A percentile compares a stretch with the other conserved stretches of the same genome.
These are phyloP conservation scores for Chrysosporium queenslandicum DNA, from an alignment of 2,329 filamentous ascomycete genomes.

Conservation along the genomic window DNA sequence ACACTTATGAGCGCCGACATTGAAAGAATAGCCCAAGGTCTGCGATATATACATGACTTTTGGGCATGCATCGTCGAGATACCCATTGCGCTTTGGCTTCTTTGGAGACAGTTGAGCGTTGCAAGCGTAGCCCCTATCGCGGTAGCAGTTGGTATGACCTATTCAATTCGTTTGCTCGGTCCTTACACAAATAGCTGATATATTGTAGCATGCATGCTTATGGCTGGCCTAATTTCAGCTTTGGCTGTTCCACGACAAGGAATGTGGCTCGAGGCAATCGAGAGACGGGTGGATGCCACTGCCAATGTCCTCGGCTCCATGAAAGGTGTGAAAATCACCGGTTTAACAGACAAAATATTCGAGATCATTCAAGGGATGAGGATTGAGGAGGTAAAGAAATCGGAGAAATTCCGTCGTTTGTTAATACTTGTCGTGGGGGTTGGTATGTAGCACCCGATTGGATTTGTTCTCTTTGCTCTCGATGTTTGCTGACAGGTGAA, in stretches of 20 bases:
- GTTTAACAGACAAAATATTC: slow-evolving; percentile 26
- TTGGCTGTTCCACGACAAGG: no score
- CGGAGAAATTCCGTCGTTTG: slow-evolving; percentile 9
- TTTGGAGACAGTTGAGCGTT: not conserved
- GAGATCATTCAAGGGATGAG: slow-evolving; percentile 28
- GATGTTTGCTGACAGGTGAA: no score
- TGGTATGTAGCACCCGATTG: no score
- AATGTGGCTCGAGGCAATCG: no score
- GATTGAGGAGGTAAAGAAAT: slow-evolving; percentile 24
- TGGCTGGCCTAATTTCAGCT: no score
- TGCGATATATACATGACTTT: slow-evolving; percentile 19
- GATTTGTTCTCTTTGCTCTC: no score
- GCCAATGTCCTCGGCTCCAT: slow-evolving; percentile 30
- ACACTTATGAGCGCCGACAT: slow-evolving; percentile 24
- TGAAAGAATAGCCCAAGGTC: slow-evolving; percentile 18
- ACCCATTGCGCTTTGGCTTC: slow-evolving; percentile 2
- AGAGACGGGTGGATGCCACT: slow-evolving; percentile 17
- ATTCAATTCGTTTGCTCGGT: no score
- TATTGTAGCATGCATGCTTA: no score
- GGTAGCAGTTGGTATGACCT: not conserved
- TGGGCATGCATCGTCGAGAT: slow-evolving; percentile 19
- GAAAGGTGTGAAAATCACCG: slow-evolving; percentile 35
- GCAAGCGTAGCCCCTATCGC: not conserved
- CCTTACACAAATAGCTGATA: no score
- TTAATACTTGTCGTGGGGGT: no score